phyloP scores from a whole-genome alignment of 257 asterid genomes.

The Solanum ossicruentum region DNA sequence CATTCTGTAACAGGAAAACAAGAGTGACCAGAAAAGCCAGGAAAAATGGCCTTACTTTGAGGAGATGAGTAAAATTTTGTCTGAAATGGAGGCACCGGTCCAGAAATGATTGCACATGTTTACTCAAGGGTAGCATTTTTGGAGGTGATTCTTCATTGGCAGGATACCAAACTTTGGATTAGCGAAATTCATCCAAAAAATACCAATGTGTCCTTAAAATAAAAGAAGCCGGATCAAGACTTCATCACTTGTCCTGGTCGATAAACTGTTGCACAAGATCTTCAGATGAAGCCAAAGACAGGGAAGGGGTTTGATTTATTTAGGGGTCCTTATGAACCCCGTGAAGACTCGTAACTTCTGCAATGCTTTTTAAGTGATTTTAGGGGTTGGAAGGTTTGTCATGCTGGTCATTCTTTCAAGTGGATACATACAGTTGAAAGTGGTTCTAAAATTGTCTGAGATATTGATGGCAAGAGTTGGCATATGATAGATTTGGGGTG shows the following conservation, averaged over 20 bases:
- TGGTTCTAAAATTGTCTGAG: neutral
- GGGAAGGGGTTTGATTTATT: neutral
- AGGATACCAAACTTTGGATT: neutral
- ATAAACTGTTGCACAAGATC: neutral
- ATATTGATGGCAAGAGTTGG: neutral
- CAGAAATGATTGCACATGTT: constrained; percentile 16
- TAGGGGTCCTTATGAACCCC: neutral
- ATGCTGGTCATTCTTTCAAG: neutral
- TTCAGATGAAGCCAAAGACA: neutral
- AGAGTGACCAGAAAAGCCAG: constrained; percentile 23
- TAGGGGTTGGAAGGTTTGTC: neutral
- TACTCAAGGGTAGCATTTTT: neutral
- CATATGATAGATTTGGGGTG: neutral
- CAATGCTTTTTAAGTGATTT: neutral
- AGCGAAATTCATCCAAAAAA: neutral
- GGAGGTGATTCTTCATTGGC: neutral
- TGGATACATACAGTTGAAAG: neutral
- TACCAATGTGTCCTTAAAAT: neutral
- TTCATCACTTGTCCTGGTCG: neutral
- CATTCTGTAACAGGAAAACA: constrained; percentile 38
- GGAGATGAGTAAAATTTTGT: constrained; percentile 40
- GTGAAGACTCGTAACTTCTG: neutral
- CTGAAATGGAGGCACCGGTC: constrained; percentile 18
- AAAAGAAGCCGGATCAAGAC: neutral
- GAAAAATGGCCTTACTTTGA: constrained; percentile 57